A percentile compares a stretch with the other conserved stretches of the same genome.
phyloP scores from a whole-genome alignment of 2,329 filamentous ascomycete genomes.

The Hypoxylon sp. region DNA sequence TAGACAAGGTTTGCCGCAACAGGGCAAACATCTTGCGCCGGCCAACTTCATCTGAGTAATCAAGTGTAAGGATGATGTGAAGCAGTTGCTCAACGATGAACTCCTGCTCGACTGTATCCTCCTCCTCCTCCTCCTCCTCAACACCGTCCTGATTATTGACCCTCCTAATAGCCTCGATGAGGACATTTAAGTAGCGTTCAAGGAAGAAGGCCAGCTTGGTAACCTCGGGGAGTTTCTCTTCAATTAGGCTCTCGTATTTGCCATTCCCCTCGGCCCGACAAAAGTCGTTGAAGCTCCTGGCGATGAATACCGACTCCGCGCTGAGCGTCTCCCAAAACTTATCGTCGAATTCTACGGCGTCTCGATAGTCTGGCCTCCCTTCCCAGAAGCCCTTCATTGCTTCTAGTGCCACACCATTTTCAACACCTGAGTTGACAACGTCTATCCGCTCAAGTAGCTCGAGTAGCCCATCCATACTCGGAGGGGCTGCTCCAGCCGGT shows the following conservation, averaged over 20 bases:
- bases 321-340: slow-evolving; percentile 84
- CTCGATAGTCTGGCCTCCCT: slow-evolving; percentile 84
- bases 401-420: slow-evolving; percentile 90
- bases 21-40: slow-evolving; percentile 95
- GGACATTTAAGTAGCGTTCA: slow-evolving; percentile 79
- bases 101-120: slow-evolving; percentile 89
- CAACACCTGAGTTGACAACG: slow-evolving; percentile 87
- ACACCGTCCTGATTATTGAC: slow-evolving; percentile 66
- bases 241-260: slow-evolving; percentile 80
- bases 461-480: slow-evolving; percentile 84
- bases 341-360: slow-evolving; percentile 78
- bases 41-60: slow-evolving; percentile 98
- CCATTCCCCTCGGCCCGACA: slow-evolving; percentile 81
- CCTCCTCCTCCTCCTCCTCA: slow-evolving; percentile 75
- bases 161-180: slow-evolving; percentile 74
- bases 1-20: slow-evolving; percentile 85
- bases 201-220: slow-evolving; percentile 90
- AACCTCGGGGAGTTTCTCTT: slow-evolving; percentile 96
- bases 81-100: slow-evolving; percentile 97
- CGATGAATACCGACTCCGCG: slow-evolving; percentile 90
- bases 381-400: slow-evolving; percentile 98
- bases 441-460: slow-evolving; percentile 96
- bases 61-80: slow-evolving; percentile 89
- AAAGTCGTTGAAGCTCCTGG: slow-evolving; percentile 93
- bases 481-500: slow-evolving; percentile 68